Base-by-base conservation (phyloP, 345 rosid genomes). In the Dovyalis caffra region DNA sequence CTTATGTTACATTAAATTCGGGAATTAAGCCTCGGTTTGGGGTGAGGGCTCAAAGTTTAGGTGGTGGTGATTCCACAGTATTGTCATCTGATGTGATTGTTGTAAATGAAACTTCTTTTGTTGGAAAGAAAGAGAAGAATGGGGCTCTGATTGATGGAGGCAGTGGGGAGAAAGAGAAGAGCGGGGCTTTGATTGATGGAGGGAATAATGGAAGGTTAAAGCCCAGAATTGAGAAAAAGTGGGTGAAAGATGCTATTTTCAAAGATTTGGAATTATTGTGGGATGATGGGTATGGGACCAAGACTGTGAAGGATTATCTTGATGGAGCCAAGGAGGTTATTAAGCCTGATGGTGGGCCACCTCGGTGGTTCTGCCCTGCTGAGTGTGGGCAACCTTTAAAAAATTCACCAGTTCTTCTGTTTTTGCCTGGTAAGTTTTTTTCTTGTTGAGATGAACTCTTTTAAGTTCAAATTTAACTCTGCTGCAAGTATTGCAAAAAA, bases 281-380 rank as follows among this genome's bases (percentile, higher is more conserved):
- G 98, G 90, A 93, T 76, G 95, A 93, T 88, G 97, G 92, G 12
- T 91, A 86, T 70, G 88, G 92, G 29, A 79, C 85, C 11, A 80
- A 38, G 32, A 83, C 83, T n/a, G 83, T 91, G 1, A 89, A 87
- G 79, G 90, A 93, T 85, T 91, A 82, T 81, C 83, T 90, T 53
- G 84, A 84, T 7, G 87, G 28, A 15, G 78, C 91, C 6, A 84
- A 63, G 74, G 88, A 86, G 80, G 79, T 93, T n/a, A 77, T 88
- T 69, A 90, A 78, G 77, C 80, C 83, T 6, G 93, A 90, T 33
- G 90, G 91, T 25, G 98, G 98, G 43, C 89, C 91, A 29, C 93
- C 92, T 10, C 80, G 90, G 77, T 93, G 95, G 98, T 89, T 93
- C 85, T 90, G 87, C 80, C 97, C 97, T 2, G 81, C 84, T 47